Evolutionary conservation across 2,329 filamentous ascomycete species (phyloP).

Genomic region (Scorias spongiosa): DNA sequence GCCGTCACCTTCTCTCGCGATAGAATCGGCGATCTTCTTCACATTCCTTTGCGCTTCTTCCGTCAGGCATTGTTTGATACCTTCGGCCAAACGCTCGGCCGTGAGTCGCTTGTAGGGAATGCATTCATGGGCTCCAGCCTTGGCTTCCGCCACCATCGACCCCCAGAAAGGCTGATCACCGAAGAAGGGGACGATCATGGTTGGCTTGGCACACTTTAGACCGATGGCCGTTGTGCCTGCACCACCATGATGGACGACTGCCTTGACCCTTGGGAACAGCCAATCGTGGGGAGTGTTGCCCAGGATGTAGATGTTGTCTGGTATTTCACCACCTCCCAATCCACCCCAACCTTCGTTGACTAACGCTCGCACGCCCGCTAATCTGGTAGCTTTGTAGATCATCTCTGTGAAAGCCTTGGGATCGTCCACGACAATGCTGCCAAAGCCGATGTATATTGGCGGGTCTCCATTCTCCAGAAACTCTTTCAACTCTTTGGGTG

Average conservation of each 20-base stretch:
- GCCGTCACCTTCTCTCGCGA: slow-evolving; percentile 52
- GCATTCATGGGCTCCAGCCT: slow-evolving; percentile 47
- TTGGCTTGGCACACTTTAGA: slow-evolving; percentile 54
- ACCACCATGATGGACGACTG: slow-evolving; percentile 61
- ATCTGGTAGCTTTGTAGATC: slow-evolving; percentile 53
- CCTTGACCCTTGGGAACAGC: slow-evolving; percentile 53
- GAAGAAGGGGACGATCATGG: slow-evolving; percentile 67
- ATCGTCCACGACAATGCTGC: slow-evolving; percentile 61
- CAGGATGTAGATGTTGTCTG: slow-evolving; percentile 54
- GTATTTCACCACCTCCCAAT: slow-evolving; percentile 42
- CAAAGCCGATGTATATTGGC: slow-evolving; percentile 63
- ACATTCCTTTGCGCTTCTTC: slow-evolving; percentile 45
- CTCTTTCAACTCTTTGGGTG: slow-evolving; percentile 17
- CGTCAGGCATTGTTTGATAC: slow-evolving; percentile 52
- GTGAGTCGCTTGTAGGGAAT: slow-evolving; percentile 54
- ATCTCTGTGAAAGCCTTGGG: slow-evolving; percentile 52
- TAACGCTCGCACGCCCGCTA: slow-evolving; percentile 52
- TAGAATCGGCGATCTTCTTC: slow-evolving; percentile 43
- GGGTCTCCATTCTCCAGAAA: slow-evolving; percentile 43
- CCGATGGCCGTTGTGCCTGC: slow-evolving; percentile 64
- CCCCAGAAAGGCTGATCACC: slow-evolving; percentile 72
- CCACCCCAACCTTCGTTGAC: slow-evolving; percentile 67
- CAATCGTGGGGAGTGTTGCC: slow-evolving; percentile 65
- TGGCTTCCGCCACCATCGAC: slow-evolving; percentile 46
- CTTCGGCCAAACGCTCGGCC: slow-evolving; percentile 50